These are phyloP conservation scores for Lentinus polychrous DNA, from an alignment of 1,284 basidiomycete genomes.

Conservation along the genomic window DNA sequence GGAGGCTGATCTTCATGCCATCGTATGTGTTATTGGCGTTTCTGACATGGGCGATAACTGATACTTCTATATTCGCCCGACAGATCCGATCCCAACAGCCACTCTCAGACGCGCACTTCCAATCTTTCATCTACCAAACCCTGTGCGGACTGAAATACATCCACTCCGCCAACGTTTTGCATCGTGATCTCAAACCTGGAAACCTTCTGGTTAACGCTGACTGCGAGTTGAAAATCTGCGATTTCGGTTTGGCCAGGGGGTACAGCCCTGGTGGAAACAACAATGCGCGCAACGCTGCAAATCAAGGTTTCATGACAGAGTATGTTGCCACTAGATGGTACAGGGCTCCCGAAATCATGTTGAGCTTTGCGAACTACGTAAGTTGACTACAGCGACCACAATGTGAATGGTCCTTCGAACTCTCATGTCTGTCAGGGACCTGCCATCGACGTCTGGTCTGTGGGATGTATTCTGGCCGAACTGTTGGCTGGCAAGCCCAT, in stretches of 20 bases:
- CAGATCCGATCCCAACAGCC: conserved; percentile 97
- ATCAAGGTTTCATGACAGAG: conserved; percentile 99
- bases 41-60: conserved; percentile 3
- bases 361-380: conserved; percentile 94
- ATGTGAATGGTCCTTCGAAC: not conserved
- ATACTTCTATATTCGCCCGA: conserved; percentile 7
- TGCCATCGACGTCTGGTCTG: conserved; percentile 95
- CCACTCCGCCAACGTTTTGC: conserved; percentile 96
- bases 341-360: conserved; percentile 95
- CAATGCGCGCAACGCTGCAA: conserved; percentile 53
- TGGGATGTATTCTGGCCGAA: conserved; percentile 97
- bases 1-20: conserved; percentile 99
- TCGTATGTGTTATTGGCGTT: conserved; percentile 47
- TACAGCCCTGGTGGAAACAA: conserved; percentile 61
- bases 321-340: conserved; percentile 99
- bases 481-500: conserved; percentile 95
- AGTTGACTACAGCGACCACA: conserved; percentile 22
- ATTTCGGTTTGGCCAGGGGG: conserved; percentile 95
- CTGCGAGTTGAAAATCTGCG: conserved; percentile 97
- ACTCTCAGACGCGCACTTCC: conserved; percentile 97
- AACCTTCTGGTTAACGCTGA: conserved; percentile 97
- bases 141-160: conserved; percentile 98
- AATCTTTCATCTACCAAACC: conserved; percentile 98
- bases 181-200: conserved; percentile 96
- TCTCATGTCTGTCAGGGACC: conserved; percentile 45